Base-by-base conservation (phyloP, 2,329 filamentous ascomycete species). In the Neocatenulostroma microsporum region DNA sequence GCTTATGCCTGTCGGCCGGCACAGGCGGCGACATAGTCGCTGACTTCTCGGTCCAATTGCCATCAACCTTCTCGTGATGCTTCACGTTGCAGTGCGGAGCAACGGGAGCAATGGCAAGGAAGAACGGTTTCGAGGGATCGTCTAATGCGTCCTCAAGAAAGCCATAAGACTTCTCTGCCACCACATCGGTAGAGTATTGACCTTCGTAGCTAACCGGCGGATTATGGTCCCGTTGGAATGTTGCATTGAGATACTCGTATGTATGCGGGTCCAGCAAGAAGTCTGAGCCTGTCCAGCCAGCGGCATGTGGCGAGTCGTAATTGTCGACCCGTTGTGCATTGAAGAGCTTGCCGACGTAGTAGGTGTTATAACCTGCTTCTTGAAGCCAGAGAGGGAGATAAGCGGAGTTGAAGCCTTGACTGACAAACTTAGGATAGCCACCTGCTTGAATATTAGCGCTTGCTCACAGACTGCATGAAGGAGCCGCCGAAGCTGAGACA, bases 371-470 rank as follows among this genome's bases (percentile, higher is more conserved):
- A 0, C 79, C 80, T 0, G 72, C 74, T 3, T 72, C 56, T 46
- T 83, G 77, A n/a, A 86, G 59, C 80, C 81, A 85, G 0, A 84
- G 55, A 0, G 80, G 81, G 0, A 85, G 67, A 42, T 80, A 84
- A 23, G 79, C 71, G 1, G 78, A 69, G 40, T 84, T 82, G 41
- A 76, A 68, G 1, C 80, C 80, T 35, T 80, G 67, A 3, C 63
- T 62, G 11, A 84, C 61, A 38, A 84, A 81, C 48, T 83, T 82
- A 2, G 75, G 73, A 47, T 78, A 85, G 3, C 74, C 73, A 20
- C 73, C 69, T 62, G 19, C 45, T 84, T 84, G 58, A 80, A 79
- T 4, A 83, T 39, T 18, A 18, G 36, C 29, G 15, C 15, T 21
- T 29, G 8, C 12, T 9, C 10, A 20, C n/a, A n/a, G n/a, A n/a